Percentiles rank a stretch among this genome's conserved stretches.
phyloP scores from a whole-genome alignment of 768 basidiomycete species.

The Kwoniella bestiolae region DNA sequence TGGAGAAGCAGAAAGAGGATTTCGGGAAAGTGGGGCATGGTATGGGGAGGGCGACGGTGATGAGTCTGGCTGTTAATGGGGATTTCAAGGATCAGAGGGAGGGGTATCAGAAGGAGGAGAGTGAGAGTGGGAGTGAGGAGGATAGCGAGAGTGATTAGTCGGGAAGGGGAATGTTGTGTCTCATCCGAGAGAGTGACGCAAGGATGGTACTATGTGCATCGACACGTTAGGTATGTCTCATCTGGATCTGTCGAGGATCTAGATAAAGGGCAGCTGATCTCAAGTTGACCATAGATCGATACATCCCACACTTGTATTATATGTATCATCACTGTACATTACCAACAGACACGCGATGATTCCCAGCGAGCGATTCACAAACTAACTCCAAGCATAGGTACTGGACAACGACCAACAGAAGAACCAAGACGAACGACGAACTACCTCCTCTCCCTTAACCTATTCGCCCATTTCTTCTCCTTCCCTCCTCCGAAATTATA shows the following conservation, averaged over 20 bases:
- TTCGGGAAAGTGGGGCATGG: slow-evolving; percentile 40
- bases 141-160: slow-evolving; percentile 16
- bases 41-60: slow-evolving; percentile 38
- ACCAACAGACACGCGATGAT: too few relatives aligned
- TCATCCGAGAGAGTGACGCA: too few relatives aligned
- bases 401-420: too few relatives aligned
- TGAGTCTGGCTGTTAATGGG: slow-evolving; percentile 31
- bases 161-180: too few relatives aligned
- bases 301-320: background rate
- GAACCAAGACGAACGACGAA: background rate
- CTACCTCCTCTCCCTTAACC: slow-evolving; percentile 31
- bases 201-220: too few relatives aligned
- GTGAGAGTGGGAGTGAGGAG: slow-evolving; percentile 10
- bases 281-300: too few relatives aligned
- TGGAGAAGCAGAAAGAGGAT: slow-evolving; percentile 45
- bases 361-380: too few relatives aligned
- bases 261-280: too few relatives aligned
- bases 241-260: too few relatives aligned
- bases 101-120: background rate
- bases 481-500: background rate
- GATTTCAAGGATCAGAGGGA: slow-evolving; percentile 10
- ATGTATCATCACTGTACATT: too few relatives aligned
- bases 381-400: too few relatives aligned
- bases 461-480: slow-evolving; percentile 39
- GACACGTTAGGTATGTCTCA: too few relatives aligned